phyloP scores from a whole-genome alignment of 208 protist species.

The Wallacemonas sp. region DNA sequence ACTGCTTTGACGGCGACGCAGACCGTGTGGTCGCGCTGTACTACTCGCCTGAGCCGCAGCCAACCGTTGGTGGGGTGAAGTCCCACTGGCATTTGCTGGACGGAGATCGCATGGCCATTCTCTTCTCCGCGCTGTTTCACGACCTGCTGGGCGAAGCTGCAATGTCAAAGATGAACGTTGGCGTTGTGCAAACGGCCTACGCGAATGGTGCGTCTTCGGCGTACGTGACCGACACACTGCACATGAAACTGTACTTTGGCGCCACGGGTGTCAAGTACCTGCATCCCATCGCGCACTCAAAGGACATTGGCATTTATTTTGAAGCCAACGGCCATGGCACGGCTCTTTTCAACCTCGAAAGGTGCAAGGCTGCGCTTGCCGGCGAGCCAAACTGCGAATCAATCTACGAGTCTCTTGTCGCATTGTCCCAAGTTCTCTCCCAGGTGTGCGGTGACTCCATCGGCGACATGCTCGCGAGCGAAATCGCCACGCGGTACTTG shows the following conservation, averaged over 20 bases:
- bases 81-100: slow-evolving; percentile 60
- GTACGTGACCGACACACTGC: slow-evolving; percentile 66
- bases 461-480: slow-evolving; percentile 72
- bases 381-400: not conserved
- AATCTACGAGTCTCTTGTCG: slow-evolving; percentile 10
- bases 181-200: slow-evolving; percentile 96
- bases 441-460: slow-evolving; percentile 91
- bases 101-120: slow-evolving; percentile 78
- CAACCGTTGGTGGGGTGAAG: not conserved
- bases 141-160: slow-evolving; percentile 44
- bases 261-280: slow-evolving; percentile 95
- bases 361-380: slow-evolving; percentile 6
- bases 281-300: slow-evolving; percentile 85
- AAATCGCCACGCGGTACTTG: slow-evolving; percentile 53
- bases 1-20: slow-evolving; percentile 94
- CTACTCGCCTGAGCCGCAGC: slow-evolving; percentile 6
- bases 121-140: slow-evolving; percentile 67
- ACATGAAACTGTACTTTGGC: slow-evolving; percentile 51
- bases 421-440: slow-evolving; percentile 54
- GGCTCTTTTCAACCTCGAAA: slow-evolving; percentile 69
- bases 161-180: slow-evolving; percentile 50
- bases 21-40: slow-evolving; percentile 91
- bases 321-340: slow-evolving; percentile 97
- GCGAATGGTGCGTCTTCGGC: slow-evolving; percentile 93
- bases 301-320: slow-evolving; percentile 96